phyloP scores from a whole-genome alignment of 441 rosid species.

The Pelargonium citronellum region DNA sequence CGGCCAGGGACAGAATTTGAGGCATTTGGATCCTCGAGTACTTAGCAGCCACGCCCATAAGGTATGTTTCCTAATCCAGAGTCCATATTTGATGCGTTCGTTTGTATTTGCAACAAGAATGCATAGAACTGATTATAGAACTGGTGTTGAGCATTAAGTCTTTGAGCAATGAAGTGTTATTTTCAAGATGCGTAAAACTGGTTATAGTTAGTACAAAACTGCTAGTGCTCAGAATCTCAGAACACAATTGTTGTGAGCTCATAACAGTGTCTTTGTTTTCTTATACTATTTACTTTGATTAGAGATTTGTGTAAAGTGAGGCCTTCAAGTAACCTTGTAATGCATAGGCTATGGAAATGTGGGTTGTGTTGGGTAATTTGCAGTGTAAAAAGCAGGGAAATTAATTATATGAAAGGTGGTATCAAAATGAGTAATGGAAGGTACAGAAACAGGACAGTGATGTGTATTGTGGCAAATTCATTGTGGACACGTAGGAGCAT shows the following conservation, averaged over 20 bases:
- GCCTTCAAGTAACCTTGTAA: constrained; percentile 16
- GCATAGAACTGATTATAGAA: too few relatives aligned
- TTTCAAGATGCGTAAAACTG: too few relatives aligned
- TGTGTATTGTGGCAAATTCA: constrained; percentile 15
- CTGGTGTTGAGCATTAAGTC: too few relatives aligned
- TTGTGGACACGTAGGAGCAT: constrained; percentile 15
- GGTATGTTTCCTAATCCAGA: not conserved
- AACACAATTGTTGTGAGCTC: too few relatives aligned
- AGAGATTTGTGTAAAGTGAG: not conserved
- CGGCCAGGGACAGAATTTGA: constrained; percentile 20
- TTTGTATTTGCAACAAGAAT: too few relatives aligned
- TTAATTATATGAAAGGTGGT: constrained; percentile 1
- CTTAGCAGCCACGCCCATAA: constrained; percentile 10
- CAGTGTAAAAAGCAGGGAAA: constrained; percentile 20
- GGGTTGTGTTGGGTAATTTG: constrained; percentile 25
- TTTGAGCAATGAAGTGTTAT: too few relatives aligned
- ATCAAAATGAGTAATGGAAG: constrained; percentile 8
- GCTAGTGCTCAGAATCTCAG: too few relatives aligned
- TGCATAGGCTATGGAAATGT: constrained; percentile 13
- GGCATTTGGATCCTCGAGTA: constrained; percentile 6
- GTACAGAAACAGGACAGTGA: constrained; percentile 20
- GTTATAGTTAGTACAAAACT: too few relatives aligned
- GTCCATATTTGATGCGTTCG: too few relatives aligned
- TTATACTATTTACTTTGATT: too few relatives aligned
- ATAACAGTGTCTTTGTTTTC: too few relatives aligned